These are phyloP conservation scores for Chlamydomonas sp. DNA, from an alignment of 139 green algal species.

Conservation along the genomic window DNA sequence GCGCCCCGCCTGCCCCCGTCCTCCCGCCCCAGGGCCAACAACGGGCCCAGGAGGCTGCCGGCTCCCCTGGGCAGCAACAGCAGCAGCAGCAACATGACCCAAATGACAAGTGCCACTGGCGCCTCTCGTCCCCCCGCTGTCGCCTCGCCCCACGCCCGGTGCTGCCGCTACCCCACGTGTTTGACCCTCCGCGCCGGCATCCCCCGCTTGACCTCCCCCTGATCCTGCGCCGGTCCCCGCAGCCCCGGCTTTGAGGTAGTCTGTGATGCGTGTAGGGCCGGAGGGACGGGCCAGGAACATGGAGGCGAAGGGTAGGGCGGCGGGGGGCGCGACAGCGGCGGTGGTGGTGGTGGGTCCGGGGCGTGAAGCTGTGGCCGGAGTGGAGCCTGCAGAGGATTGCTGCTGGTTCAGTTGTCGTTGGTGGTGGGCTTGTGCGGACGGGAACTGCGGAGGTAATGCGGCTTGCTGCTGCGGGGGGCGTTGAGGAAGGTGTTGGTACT, in stretches of 20 bases:
- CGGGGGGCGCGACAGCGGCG: neutral
- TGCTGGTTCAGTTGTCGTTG: conserved; percentile 7
- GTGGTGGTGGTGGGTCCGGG: neutral
- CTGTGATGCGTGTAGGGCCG: conserved; percentile 12
- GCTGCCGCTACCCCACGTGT: neutral
- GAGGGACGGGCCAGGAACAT: conserved; percentile 3
- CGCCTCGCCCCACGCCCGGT: too few species aligned
- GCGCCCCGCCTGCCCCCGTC: too few species aligned
- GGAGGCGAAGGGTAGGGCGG: neutral
- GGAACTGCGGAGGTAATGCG: neutral
- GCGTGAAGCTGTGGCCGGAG: neutral
- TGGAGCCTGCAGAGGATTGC: neutral
- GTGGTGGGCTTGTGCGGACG: neutral
- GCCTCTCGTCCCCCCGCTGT: too few species aligned
- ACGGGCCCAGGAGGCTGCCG: too few species aligned
- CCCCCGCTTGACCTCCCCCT: neutral
- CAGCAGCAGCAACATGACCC: too few species aligned
- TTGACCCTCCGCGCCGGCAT: neutral
- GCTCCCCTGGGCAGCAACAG: too few species aligned
- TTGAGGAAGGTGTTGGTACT: neutral
- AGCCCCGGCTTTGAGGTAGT: neutral
- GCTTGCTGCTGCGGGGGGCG: neutral
- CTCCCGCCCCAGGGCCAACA: too few species aligned
- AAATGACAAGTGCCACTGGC: too few species aligned
- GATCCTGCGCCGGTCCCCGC: neutral